Base-by-base conservation (phyloP, 169 alveolate genomes). In the Fabrea salina region DNA sequence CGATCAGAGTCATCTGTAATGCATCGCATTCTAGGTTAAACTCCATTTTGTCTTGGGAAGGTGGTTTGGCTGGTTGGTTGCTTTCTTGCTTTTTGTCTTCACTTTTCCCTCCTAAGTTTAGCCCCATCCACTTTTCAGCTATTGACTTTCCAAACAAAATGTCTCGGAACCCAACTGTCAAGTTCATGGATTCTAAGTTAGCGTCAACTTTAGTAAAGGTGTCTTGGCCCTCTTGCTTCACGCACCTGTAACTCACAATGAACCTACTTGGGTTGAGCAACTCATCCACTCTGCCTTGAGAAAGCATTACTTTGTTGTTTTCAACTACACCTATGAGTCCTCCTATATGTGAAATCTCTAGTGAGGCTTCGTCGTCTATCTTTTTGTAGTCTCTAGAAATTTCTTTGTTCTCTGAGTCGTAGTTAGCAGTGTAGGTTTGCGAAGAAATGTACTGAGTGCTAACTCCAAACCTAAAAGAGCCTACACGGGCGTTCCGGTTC, bases 11-110 rank as follows among this genome's bases (percentile, higher is more conserved):
- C n/a, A 70, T 11, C n/a, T 49, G 39, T 6, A 70, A 49, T 1
- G 79, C 61, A 70, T 70, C 79, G 2, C 67, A 16, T 22, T 70
- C 79, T 27, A 70, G 30, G 30, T 50, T 19, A 70, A 70, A 19
- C 16, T 41, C 35, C 13, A 70, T 49, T 16, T 3, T 22, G n/a
- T n/a, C n/a, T n/a, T n/a, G n/a, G n/a, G n/a, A n/a, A n/a, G n/a
- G n/a, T n/a, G n/a, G n/a, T n/a, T n/a, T n/a, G n/a, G n/a, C n/a
- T n/a, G 13, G 79, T 5, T 6, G 37, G 58, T 66, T 16, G n/a
- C 32, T 32, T 43, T 66, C 35, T 19, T 43, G 51, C 57, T 66
- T 66, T 35, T 11, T 40, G 71, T 5, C 25, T 58, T 19, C 75
- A 64, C 13, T 64, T 25, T 37, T 51, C 59, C 27, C 22, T 4